phyloP scores from a whole-genome alignment of 176 grass and related monocot species.

The Eragrostis curvula region DNA sequence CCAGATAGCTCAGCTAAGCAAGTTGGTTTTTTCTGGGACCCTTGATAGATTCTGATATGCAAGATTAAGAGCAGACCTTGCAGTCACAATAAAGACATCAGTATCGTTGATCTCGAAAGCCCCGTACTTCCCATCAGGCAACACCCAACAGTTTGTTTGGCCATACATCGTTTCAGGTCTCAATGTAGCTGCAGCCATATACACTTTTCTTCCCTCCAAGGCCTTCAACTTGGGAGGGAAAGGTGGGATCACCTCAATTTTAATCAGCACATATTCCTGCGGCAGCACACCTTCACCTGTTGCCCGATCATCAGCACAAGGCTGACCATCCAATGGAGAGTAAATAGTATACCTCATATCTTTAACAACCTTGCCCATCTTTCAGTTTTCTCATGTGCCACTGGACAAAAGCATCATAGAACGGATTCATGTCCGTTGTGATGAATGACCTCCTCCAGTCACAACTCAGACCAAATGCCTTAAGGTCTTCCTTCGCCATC shows the following conservation, averaged over 20 bases:
- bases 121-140: slow-evolving; percentile 72
- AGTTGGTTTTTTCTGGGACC: slow-evolving; percentile 59
- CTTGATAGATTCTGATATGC: slow-evolving; percentile 73
- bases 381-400: slow-evolving; percentile 84
- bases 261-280: slow-evolving; percentile 79
- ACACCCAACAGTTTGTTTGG: slow-evolving; percentile 83
- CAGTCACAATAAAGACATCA: slow-evolving; percentile 72
- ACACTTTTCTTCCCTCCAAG: slow-evolving; percentile 70
- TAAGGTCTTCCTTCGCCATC: too few species aligned
- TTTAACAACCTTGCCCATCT: slow-evolving; percentile 75
- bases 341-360: slow-evolving; percentile 72
- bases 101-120: slow-evolving; percentile 83
- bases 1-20: slow-evolving; percentile 67
- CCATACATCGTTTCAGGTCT: slow-evolving; percentile 89
- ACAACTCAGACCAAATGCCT: too few species aligned
- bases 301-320: slow-evolving; percentile 75
- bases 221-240: slow-evolving; percentile 65
- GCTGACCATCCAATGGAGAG: slow-evolving; percentile 84
- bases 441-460: too few species aligned
- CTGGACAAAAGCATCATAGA: slow-evolving; percentile 50
- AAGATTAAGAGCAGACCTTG: slow-evolving; percentile 70
- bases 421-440: too few species aligned
- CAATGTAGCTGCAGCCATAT: slow-evolving; percentile 72
- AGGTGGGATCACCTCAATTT: slow-evolving; percentile 74
- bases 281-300: slow-evolving; percentile 72